Evolutionary conservation across 2,329 filamentous ascomycete species (phyloP), one percentile per base, ranked within the genome.

Genomic region (Diaporthe sp.): DNA sequence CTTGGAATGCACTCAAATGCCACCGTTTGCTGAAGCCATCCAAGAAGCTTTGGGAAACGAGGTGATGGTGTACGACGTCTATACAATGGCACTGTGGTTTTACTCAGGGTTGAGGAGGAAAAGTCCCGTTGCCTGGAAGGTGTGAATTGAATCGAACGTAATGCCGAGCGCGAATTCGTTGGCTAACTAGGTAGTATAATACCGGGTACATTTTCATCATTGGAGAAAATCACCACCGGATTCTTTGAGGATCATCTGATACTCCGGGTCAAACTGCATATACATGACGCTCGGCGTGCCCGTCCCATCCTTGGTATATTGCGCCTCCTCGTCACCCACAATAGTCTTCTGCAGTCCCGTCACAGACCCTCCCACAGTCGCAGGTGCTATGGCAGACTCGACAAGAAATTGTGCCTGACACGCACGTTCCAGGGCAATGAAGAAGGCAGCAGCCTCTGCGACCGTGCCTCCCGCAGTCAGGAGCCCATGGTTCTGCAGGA

Each of bases 371-470:
- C n/a, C 76, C n/a, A n/a, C n/a, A n/a, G n/a, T n/a, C n/a, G n/a
- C 76, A 1, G 76, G 74, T 2, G 75, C 75, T 30, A 58, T 80
- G 57, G 92, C 92, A 0, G 92, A 90, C 81, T 95, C 93, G 19
- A 90, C 89, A 72, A 90, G 83, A 47, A 95, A 82, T 81, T 95
- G 93, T 13, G 92, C 86, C 71, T 91, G 87, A 77, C 93, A 95
- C 13, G 89, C 90, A 54, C 91, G 87, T 81, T 95, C 93, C 78
- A 94, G 86, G 5, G 91, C 83, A 4, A 90, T 90, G 80, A 94
- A 94, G 71, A 94, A 83, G 77, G 90, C 94, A 0, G 91, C 92
- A 0, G 93, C 92, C 82, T 94, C 93, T 76, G 93, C 93, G 3
- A 95, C 91, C 0, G 92, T 95, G 0, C 81, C 80, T 0, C 93